Percentiles rank a stretch among this genome's conserved stretches.
phyloP scores from a whole-genome alignment of 768 basidiomycete genomes.

The Suillus occidentalis region DNA sequence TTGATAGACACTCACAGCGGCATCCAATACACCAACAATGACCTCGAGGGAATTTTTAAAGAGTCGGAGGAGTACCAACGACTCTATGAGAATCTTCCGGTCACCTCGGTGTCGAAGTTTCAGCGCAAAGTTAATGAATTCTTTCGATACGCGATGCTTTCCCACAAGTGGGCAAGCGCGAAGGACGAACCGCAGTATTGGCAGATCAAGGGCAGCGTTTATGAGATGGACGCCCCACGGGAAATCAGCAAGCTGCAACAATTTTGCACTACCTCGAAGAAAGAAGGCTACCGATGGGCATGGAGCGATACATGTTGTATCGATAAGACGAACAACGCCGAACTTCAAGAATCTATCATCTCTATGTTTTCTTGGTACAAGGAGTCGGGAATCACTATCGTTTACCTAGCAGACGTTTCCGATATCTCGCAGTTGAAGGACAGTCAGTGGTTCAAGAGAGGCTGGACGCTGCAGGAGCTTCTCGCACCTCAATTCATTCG shows the following conservation, averaged over 20 bases:
- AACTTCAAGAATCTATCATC: constrained; percentile 30
- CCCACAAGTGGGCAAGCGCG: constrained; percentile 16
- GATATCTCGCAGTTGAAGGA: constrained; percentile 23
- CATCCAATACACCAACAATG: not conserved
- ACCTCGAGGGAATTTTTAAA: constrained; percentile 2
- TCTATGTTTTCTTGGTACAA: constrained; percentile 31
- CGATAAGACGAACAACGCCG: constrained; percentile 22
- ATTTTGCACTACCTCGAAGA: constrained; percentile 28
- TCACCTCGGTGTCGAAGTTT: not conserved
- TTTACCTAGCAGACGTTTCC: constrained; percentile 28
- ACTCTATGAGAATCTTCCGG: not conserved
- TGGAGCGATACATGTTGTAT: constrained; percentile 33
- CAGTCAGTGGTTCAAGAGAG: constrained; percentile 30
- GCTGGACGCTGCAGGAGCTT: constrained; percentile 25
- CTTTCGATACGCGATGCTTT: constrained; percentile 12
- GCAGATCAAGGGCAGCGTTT: constrained; percentile 16
- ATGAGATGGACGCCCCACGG: constrained; percentile 5
- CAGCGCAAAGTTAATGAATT: constrained; percentile 10
- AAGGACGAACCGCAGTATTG: constrained; percentile 7
- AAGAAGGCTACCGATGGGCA: constrained; percentile 32
- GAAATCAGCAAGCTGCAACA: constrained; percentile 26
- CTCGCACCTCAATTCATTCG: constrained; percentile 25
- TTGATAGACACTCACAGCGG: constrained; percentile 3
- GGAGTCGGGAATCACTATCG: constrained; percentile 26
- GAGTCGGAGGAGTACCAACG: constrained; percentile 2